A percentile compares a stretch with the other conserved stretches of the same genome.
These are phyloP conservation scores for Carex parvula DNA, from an alignment of 176 grass and related monocot species.

Conservation along the genomic window DNA sequence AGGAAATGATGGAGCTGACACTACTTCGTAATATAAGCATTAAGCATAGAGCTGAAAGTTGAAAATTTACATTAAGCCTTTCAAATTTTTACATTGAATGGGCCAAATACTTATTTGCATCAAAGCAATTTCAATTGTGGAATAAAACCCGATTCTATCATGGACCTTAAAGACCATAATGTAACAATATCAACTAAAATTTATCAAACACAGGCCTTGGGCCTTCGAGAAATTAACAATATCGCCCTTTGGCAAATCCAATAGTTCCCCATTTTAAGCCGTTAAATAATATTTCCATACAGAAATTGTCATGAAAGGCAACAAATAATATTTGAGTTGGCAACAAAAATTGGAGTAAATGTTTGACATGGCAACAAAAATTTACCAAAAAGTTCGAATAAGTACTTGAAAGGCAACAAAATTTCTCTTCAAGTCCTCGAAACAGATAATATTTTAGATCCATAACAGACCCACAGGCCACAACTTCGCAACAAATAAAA, in stretches of 20 bases:
- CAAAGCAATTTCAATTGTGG: background rate
- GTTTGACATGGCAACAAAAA: background rate
- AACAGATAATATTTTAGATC: conserved; percentile 3
- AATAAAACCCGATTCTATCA: background rate
- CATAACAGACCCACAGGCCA: background rate
- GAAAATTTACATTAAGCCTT: background rate
- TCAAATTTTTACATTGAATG: background rate
- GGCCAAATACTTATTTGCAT: background rate
- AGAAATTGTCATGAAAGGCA: background rate
- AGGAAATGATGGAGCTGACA: background rate
- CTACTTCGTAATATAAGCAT: background rate
- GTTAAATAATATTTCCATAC: background rate
- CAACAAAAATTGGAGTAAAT: background rate
- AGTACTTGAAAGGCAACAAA: background rate
- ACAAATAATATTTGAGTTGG: no score
- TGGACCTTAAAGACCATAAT: background rate
- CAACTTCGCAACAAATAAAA: background rate
- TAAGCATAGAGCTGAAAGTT: no score
- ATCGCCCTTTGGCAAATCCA: background rate
- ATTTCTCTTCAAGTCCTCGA: conserved; percentile 15
- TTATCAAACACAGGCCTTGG: background rate
- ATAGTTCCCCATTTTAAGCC: background rate
- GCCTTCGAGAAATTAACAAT: background rate
- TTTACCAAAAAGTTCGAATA: conserved; percentile 1
- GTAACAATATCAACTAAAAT: background rate